Evolutionary conservation across 768 basidiomycete species (phyloP).

Genomic region (Polyporus arcularius): DNA sequence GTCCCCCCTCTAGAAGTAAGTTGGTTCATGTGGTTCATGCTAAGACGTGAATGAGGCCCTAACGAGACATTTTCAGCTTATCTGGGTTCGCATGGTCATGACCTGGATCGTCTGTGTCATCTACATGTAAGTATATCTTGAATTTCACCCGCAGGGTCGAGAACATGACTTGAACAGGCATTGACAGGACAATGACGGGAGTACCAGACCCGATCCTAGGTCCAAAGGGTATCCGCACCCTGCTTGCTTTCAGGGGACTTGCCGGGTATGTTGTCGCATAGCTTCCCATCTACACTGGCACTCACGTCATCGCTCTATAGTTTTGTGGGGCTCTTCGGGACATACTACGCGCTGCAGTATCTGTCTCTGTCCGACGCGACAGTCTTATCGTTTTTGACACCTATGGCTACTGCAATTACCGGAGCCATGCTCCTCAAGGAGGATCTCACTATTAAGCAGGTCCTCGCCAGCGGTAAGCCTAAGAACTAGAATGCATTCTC

Average conservation of each 20-base stretch:
- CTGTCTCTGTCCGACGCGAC: constrained; percentile 79
- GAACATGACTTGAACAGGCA: background rate
- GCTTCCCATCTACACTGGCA: background rate
- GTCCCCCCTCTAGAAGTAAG: constrained; percentile 57
- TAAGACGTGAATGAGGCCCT: background rate
- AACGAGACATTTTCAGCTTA: constrained; percentile 38
- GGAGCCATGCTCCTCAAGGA: constrained; percentile 70
- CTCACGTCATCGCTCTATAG: constrained; percentile 38
- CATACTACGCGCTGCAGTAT: constrained; percentile 71
- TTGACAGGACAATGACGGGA: constrained; percentile 36
- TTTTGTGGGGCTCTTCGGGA: constrained; percentile 70
- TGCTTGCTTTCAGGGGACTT: constrained; percentile 61
- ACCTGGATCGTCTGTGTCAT: constrained; percentile 52
- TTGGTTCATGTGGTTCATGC: background rate
- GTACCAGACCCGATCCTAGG: constrained; percentile 65
- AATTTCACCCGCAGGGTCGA: background rate
- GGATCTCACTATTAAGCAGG: constrained; percentile 52
- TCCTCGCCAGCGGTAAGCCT: constrained; percentile 40
- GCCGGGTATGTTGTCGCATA: constrained; percentile 46
- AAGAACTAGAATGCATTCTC: background rate
- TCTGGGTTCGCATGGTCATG: constrained; percentile 63
- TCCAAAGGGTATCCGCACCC: constrained; percentile 62
- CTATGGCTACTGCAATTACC: constrained; percentile 61
- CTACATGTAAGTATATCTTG: constrained; percentile 46
- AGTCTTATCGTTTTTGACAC: constrained; percentile 73